phyloP scores from a whole-genome alignment of 345 rosid genomes.

The Linum usitatissimum region DNA sequence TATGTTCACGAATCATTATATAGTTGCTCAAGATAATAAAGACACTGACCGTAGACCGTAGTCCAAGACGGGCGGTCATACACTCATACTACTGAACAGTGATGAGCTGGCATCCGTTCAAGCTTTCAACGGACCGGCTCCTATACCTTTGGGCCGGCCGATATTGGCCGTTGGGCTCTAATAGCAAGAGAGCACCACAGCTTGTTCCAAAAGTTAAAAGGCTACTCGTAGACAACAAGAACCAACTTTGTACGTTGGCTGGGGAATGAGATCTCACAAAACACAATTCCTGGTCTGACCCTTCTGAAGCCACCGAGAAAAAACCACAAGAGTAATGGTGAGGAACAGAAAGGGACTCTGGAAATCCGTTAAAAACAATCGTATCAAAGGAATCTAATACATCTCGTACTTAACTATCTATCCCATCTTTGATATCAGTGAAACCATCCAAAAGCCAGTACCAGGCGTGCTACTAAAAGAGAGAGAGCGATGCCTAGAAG shows the following conservation, averaged over 20 bases:
- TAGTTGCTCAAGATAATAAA: too few relatives aligned
- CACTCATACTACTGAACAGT: too few relatives aligned
- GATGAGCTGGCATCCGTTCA: too few relatives aligned
- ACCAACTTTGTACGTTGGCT: conserved; percentile 38
- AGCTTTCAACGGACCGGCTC: too few relatives aligned
- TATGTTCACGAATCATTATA: too few relatives aligned
- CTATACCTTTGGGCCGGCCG: too few relatives aligned
- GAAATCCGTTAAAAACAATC: neutral
- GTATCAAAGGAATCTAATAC: conserved; percentile 21
- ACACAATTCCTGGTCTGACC: neutral
- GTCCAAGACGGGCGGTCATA: too few relatives aligned
- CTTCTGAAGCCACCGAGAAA: conserved; percentile 21
- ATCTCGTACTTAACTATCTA: conserved; percentile 25
- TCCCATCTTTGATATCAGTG: conserved; percentile 14
- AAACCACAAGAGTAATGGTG: conserved; percentile 11
- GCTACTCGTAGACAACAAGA: neutral
- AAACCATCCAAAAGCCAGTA: conserved; percentile 8
- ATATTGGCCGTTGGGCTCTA: too few relatives aligned
- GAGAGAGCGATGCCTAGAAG: conserved; percentile 21
- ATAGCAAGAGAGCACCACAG: neutral
- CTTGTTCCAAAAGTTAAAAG: neutral
- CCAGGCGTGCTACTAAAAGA: neutral
- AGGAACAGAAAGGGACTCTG: conserved; percentile 15
- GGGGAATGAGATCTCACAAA: conserved; percentile 19
- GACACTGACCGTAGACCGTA: too few relatives aligned